These are phyloP conservation scores for Xylaria intraflava DNA, from an alignment of 495 filamentous ascomycete species.

Conservation along the genomic window DNA sequence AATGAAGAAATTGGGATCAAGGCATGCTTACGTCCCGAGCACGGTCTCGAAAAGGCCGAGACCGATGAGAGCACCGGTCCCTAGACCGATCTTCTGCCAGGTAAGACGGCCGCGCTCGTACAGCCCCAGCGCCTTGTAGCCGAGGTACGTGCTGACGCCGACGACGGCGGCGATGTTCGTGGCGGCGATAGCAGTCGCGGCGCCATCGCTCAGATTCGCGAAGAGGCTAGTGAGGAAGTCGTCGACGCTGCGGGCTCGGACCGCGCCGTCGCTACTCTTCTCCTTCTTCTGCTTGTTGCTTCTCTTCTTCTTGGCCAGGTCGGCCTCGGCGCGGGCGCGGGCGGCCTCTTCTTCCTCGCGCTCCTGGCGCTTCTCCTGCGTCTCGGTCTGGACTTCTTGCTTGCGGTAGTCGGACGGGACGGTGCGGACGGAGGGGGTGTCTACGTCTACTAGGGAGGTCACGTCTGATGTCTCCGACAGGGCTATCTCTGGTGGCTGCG, in stretches of 20 bases:
- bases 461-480: constrained; percentile 50
- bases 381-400: constrained; percentile 62
- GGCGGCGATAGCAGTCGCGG: constrained; percentile 29
- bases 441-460: constrained; percentile 67
- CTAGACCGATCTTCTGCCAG: constrained; percentile 62
- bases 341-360: constrained; percentile 32
- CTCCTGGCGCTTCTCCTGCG: constrained; percentile 54
- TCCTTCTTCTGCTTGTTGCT: constrained; percentile 45
- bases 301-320: constrained; percentile 49
- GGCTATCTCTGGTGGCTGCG: constrained; percentile 55
- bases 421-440: constrained; percentile 61
- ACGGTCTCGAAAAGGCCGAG: constrained; percentile 38
- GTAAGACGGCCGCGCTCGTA: constrained; percentile 61
- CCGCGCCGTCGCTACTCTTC: neutral
- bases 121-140: constrained; percentile 40
- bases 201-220: constrained; percentile 24
- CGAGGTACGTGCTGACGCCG: constrained; percentile 40
- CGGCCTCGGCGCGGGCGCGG: constrained; percentile 39
- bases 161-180: constrained; percentile 38
- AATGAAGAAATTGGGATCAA: neutral
- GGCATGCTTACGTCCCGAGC: constrained; percentile 30
- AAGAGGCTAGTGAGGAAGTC: constrained; percentile 33
- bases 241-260: constrained; percentile 28
- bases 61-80: constrained; percentile 43
- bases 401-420: constrained; percentile 61